These are phyloP conservation scores for Podila verticillata DNA, from an alignment of 192 early-diverging fungal genomes.

Conservation along the genomic window DNA sequence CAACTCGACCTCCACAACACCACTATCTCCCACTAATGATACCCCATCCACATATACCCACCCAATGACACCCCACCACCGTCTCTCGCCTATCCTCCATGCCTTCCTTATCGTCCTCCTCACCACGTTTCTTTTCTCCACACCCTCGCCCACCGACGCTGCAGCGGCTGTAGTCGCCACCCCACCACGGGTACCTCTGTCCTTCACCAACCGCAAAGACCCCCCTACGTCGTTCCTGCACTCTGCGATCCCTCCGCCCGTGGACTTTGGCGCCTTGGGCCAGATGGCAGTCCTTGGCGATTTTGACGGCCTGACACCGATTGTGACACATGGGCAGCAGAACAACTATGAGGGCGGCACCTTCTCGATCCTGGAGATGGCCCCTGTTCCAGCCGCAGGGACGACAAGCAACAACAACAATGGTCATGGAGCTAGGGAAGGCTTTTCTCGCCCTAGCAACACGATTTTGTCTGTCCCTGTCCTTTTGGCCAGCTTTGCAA, in stretches of 20 bases:
- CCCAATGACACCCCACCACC: no score
- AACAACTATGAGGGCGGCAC: conserved; percentile 29
- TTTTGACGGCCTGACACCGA: conserved; percentile 38
- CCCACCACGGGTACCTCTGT: conserved; percentile 1
- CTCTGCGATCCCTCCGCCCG: conserved; percentile 15
- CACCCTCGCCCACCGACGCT: no score
- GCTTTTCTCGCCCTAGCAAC: background rate
- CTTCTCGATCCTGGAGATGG: conserved; percentile 35
- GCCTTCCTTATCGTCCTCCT: no score
- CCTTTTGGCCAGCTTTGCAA: conserved; percentile 26
- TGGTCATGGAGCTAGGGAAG: no score
- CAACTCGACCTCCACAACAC: no score
- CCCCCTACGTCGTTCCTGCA: background rate
- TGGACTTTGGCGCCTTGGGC: conserved; percentile 32
- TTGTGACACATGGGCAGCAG: conserved; percentile 22
- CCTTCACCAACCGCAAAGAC: conserved; percentile 9
- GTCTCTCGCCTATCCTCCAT: no score
- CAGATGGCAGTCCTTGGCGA: conserved; percentile 42
- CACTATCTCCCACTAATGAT: no score
- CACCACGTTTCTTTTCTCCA: no score
- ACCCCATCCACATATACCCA: no score
- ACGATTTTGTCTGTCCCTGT: conserved; percentile 24
- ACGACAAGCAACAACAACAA: background rate
- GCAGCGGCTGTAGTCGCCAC: no score
- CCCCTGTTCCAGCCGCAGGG: conserved; percentile 1